Percentiles rank a stretch among this genome's conserved stretches.
Evolutionary conservation across 164 flowering plant genomes (phyloP).

Genomic region (Umbilicus rupestris): DNA sequence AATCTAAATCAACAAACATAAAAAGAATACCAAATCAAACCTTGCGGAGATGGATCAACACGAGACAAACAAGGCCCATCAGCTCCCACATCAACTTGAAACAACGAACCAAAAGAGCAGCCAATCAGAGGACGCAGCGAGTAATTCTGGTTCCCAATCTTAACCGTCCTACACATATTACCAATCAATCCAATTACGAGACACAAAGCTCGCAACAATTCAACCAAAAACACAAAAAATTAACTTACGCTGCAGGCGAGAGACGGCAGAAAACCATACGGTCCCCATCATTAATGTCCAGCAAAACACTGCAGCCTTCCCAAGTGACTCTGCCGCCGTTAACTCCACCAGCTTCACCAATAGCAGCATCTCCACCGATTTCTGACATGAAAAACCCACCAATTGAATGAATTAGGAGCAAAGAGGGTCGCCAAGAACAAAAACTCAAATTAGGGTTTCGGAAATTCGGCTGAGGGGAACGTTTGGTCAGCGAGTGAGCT

Average conservation of each 20-base stretch:
- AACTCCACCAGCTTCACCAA: not conserved
- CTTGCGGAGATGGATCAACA: conserved; percentile 17
- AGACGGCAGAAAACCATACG: conserved; percentile 87
- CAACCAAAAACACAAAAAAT: not conserved
- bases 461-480: too few species aligned
- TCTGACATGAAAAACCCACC: not conserved
- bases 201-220: not conserved
- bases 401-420: not conserved
- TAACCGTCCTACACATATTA: conserved; percentile 52
- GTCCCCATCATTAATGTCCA: conserved; percentile 92
- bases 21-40: not conserved
- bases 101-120: conserved; percentile 80
- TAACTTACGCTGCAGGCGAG: conserved; percentile 49
- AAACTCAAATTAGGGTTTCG: too few species aligned
- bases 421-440: too few species aligned
- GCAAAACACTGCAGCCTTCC: conserved; percentile 96
- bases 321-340: conserved; percentile 61
- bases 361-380: not conserved
- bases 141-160: conserved; percentile 69
- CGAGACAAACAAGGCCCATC: conserved; percentile 57
- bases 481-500: too few species aligned
- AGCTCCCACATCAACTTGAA: conserved; percentile 51
- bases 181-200: not conserved
- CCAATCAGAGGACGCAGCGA: conserved; percentile 71
- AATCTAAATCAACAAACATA: not conserved